Conservation (phyloP, 2,329 filamentous ascomycete genomes). For the Paraconiothyrium brasiliense region DNA sequence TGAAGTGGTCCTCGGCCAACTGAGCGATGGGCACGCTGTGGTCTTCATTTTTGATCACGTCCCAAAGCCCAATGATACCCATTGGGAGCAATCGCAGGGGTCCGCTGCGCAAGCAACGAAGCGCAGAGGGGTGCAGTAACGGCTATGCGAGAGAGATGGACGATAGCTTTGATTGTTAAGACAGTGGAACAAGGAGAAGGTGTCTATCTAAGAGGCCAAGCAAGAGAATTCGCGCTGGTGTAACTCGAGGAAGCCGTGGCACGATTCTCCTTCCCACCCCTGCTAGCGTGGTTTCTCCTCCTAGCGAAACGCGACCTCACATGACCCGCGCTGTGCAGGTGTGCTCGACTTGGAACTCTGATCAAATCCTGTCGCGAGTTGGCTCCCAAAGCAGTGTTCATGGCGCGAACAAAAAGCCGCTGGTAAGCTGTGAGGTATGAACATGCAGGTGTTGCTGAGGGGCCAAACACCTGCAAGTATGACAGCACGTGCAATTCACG, state of each 20-base stretch:
- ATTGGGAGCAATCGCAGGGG: not conserved
- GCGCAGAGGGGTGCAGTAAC: not conserved
- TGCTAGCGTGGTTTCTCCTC: not conserved
- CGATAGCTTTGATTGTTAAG: not conserved
- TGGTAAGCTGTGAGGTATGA: no score
- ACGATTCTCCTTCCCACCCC: not conserved
- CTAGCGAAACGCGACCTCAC: not conserved
- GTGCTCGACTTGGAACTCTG: no score
- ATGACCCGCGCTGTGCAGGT: not conserved
- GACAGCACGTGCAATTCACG: no score
- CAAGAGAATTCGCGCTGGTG: not conserved
- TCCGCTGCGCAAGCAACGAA: not conserved
- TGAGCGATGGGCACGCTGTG: slow-evolving; percentile 47
- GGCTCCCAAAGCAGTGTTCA: no score
- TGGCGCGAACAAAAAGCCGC: no score
- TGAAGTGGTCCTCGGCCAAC: slow-evolving; percentile 50
- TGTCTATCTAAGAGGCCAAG: not conserved
- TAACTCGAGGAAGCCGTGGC: not conserved
- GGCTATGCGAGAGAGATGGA: not conserved
- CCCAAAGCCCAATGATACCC: slow-evolving; percentile 42
- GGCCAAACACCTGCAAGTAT: no score
- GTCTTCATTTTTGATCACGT: slow-evolving; percentile 49
- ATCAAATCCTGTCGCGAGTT: no score
- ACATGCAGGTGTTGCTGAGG: no score
- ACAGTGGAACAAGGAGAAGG: not conserved